Evolutionary conservation across 306 rosid genomes (phyloP).

Genomic region (Rosa rugosa): DNA sequence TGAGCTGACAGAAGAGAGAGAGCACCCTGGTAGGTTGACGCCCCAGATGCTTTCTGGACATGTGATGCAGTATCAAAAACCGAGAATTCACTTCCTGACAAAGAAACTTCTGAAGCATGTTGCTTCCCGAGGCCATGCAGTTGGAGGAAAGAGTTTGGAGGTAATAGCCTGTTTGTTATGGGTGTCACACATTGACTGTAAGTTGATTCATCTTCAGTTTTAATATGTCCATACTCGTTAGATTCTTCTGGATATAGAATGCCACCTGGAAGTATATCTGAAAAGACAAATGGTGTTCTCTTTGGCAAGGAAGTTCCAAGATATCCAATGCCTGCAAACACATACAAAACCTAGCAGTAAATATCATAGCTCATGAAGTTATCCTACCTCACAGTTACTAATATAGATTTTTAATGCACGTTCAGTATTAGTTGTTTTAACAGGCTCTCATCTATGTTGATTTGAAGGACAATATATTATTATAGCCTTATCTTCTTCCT

Average conservation of each 20-base stretch:
- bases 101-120: constrained; percentile 17
- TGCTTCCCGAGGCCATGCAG: constrained; percentile 27
- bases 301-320: constrained; percentile 42
- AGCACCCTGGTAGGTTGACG: constrained; percentile 48
- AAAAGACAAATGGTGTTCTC: constrained; percentile 47
- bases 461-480: not conserved
- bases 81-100: constrained; percentile 25
- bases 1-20: constrained; percentile 96
- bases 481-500: not conserved
- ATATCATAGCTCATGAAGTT: constrained; percentile 8
- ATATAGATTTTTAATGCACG: not conserved
- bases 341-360: constrained; percentile 9
- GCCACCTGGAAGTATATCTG: constrained; percentile 48
- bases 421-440: not conserved
- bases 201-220: constrained; percentile 49
- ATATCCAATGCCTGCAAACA: constrained; percentile 43
- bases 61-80: constrained; percentile 14
- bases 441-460: not conserved
- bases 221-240: constrained; percentile 37
- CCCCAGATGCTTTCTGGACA: constrained; percentile 41
- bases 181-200: constrained; percentile 39
- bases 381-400: constrained; percentile 3
- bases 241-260: constrained; percentile 44
- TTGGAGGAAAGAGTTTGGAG: constrained; percentile 27
- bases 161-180: constrained; percentile 21